Percentiles rank a stretch among this genome's conserved stretches.
phyloP scores from a whole-genome alignment of 345 rosid genomes.

The Populus deltoides region DNA sequence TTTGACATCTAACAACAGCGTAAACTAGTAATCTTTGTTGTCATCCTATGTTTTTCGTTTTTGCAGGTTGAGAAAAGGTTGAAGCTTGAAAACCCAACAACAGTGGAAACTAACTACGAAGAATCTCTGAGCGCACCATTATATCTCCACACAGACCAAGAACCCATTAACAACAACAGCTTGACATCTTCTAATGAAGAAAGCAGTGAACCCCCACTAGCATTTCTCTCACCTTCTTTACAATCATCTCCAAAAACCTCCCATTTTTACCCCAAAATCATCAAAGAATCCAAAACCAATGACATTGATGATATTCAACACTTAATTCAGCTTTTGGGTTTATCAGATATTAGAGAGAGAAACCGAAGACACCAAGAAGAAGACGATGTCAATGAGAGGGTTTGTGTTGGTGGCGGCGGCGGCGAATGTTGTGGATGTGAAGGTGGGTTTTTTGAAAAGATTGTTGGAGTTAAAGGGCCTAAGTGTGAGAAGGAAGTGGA shows the following conservation, averaged over 20 bases:
- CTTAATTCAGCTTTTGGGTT: constrained; percentile 39
- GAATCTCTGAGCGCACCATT: constrained; percentile 43
- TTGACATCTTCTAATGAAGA: constrained; percentile 19
- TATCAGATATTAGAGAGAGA: constrained; percentile 12
- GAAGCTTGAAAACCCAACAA: constrained; percentile 29
- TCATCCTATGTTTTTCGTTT: no score
- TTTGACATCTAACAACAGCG: background rate
- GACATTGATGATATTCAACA: constrained; percentile 29
- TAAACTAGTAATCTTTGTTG: background rate
- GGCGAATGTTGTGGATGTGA: constrained; percentile 29
- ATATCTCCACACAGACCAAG: constrained; percentile 23
- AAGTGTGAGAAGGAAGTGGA: constrained; percentile 41
- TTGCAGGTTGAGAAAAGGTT: constrained; percentile 45
- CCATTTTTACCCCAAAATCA: background rate
- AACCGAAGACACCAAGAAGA: constrained; percentile 11
- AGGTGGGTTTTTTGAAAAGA: constrained; percentile 43
- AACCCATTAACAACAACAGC: background rate
- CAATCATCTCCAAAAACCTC: constrained; percentile 12
- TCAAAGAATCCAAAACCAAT: background rate
- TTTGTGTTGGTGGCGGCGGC: constrained; percentile 1
- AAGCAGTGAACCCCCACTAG: constrained; percentile 47
- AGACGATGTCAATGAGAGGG: constrained; percentile 1
- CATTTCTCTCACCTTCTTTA: constrained; percentile 36
- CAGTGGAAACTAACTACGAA: background rate
- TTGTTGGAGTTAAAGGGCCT: constrained; percentile 52